A percentile compares a stretch with the other conserved stretches of the same genome.
Evolutionary conservation across 495 filamentous ascomycete genomes (phyloP).

Genomic region (Thermochaetoides thermophila): DNA sequence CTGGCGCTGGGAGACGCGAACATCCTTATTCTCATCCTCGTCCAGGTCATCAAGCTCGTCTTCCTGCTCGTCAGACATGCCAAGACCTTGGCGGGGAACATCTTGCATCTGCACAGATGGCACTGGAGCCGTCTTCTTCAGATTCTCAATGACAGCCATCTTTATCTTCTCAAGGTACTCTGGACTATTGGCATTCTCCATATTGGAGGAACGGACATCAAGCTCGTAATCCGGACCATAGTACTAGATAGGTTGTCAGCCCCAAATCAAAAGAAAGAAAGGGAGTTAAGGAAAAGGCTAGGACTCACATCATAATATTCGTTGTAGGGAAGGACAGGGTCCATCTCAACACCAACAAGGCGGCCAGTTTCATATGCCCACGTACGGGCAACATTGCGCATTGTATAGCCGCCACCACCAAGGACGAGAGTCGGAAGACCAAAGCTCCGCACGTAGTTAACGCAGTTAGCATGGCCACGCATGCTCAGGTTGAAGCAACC

Average conservation of each 20-base stretch:
- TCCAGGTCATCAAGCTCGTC: constrained; percentile 80
- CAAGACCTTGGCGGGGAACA: constrained; percentile 64
- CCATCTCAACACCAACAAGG: constrained; percentile 68
- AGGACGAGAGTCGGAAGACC: constrained; percentile 80
- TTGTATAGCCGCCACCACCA: constrained; percentile 94
- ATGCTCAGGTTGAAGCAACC: constrained; percentile 98
- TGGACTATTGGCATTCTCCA: constrained; percentile 93
- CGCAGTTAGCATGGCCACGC: constrained; percentile 94
- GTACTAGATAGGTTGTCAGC: constrained; percentile 46
- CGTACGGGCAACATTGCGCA: constrained; percentile 94
- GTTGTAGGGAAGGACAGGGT: constrained; percentile 77
- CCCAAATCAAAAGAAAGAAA: constrained; percentile 14
- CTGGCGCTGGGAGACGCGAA: constrained; percentile 63
- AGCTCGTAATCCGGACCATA: constrained; percentile 95
- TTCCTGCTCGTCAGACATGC: constrained; percentile 67
- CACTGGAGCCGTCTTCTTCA: constrained; percentile 72
- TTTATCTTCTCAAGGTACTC: constrained; percentile 97
- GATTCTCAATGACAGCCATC: constrained; percentile 78
- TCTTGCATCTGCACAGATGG: constrained; percentile 93
- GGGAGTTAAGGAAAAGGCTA: background rate
- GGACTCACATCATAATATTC: constrained; percentile 94
- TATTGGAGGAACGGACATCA: constrained; percentile 88
- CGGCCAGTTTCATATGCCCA: constrained; percentile 96
- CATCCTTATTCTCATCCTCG: constrained; percentile 80
- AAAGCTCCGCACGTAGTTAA: constrained; percentile 88